Percentiles rank a stretch among this genome's conserved stretches.
Conservation (phyloP, 108 stramenopile species). For the Cyclotella atomus region DNA sequence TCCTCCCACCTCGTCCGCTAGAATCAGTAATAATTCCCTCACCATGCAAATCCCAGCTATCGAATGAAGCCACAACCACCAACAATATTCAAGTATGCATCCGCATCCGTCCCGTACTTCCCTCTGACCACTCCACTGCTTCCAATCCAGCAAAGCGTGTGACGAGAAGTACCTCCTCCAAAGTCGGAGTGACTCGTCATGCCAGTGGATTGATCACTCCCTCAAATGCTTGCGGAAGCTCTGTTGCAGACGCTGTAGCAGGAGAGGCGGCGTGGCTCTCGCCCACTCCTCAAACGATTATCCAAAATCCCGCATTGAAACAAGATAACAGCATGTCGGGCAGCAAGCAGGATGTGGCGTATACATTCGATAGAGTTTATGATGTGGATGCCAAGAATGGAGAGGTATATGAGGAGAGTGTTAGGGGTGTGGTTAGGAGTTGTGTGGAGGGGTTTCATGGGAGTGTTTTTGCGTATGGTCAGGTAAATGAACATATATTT, state of each 20-base stretch:
- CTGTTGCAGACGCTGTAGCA: not conserved
- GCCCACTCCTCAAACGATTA: not conserved
- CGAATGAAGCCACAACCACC: not conserved
- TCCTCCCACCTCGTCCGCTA: not conserved
- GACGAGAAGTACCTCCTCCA: not conserved
- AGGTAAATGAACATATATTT: conserved; percentile 36
- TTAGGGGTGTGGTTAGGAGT: conserved; percentile 47
- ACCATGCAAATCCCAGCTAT: not conserved
- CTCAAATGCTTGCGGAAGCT: not conserved
- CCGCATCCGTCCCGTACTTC: not conserved
- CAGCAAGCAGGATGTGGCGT: conserved; percentile 9
- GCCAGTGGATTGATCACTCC: conserved; percentile 1
- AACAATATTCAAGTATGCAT: not conserved
- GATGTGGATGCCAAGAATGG: conserved; percentile 47
- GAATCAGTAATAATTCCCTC: not conserved
- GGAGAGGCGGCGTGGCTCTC: not conserved
- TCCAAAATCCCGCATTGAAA: not conserved
- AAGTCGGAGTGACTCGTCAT: no score
- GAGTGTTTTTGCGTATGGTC: conserved; percentile 94
- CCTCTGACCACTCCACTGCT: not conserved
- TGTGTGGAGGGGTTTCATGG: conserved; percentile 92
- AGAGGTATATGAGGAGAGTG: conserved; percentile 56
- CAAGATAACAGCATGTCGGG: conserved; percentile 2
- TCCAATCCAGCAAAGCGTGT: not conserved
- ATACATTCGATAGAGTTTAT: conserved; percentile 75